phyloP scores from a whole-genome alignment of 805 yeast genomes.

The Starmera dryadoides region DNA sequence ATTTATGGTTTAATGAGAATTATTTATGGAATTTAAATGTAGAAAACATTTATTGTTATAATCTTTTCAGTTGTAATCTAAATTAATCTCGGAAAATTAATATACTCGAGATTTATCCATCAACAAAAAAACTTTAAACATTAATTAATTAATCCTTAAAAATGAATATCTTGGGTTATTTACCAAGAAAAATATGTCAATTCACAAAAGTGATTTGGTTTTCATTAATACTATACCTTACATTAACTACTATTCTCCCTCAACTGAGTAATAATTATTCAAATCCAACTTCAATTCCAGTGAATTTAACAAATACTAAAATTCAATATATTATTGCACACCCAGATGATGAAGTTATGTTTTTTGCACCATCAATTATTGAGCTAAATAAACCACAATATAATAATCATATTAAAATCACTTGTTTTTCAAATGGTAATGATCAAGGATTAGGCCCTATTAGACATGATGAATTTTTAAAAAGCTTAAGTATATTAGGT shows the following conservation, averaged over 20 bases:
- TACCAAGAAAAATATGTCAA: background rate
- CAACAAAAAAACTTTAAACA: no score
- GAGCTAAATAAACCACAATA: slow-evolving; percentile 41
- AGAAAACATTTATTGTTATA: no score
- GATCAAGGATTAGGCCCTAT: slow-evolving; percentile 64
- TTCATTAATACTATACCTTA: background rate
- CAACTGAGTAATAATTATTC: background rate
- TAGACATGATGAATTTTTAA: slow-evolving; percentile 52
- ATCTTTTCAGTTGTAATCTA: no score
- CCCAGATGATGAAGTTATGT: slow-evolving; percentile 99
- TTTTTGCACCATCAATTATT: slow-evolving; percentile 74
- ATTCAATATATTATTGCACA: slow-evolving; percentile 72
- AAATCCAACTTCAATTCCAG: background rate
- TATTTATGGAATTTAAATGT: no score
- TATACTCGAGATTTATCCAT: no score
- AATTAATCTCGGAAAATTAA: no score
- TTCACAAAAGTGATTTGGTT: background rate
- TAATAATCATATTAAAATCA: slow-evolving; percentile 44
- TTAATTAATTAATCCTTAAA: background rate
- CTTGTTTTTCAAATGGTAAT: slow-evolving; percentile 76
- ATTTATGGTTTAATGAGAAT: no score
- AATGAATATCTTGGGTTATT: background rate
- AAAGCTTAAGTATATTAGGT: slow-evolving; percentile 50
- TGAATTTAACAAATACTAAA: slow-evolving; percentile 1
- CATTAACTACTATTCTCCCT: background rate